These are phyloP conservation scores for Sporisorium scitamineum DNA, from an alignment of 1,284 basidiomycete species.

Conservation along the genomic window DNA sequence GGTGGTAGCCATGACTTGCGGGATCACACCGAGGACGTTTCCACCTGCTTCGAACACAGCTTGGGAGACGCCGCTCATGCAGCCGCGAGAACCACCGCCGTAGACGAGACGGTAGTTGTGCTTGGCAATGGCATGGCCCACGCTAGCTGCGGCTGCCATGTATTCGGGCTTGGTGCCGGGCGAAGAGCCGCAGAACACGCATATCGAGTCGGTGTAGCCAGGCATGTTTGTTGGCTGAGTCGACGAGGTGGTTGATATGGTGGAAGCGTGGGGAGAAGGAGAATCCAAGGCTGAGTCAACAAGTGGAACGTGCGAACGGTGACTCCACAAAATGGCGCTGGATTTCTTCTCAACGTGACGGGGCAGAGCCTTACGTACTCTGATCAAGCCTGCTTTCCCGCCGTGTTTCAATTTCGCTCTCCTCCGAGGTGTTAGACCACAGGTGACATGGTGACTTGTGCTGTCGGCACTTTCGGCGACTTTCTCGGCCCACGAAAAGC, in stretches of 20 bases:
- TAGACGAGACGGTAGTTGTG: conserved; percentile 81
- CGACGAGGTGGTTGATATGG: neutral
- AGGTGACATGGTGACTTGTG: neutral
- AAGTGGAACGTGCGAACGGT: conserved; percentile 2
- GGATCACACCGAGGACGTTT: conserved; percentile 83
- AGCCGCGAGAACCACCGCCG: conserved; percentile 83
- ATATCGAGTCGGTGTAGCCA: conserved; percentile 56
- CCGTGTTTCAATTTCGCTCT: neutral
- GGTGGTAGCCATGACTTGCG: conserved; percentile 76
- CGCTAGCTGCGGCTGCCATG: conserved; percentile 71
- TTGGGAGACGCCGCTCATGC: conserved; percentile 87
- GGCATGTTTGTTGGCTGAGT: conserved; percentile 15
- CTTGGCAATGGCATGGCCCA: conserved; percentile 80
- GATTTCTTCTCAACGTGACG: conserved; percentile 1
- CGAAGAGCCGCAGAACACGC: conserved; percentile 69
- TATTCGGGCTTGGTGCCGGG: conserved; percentile 61
- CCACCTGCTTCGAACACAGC: conserved; percentile 79
- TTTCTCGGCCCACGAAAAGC: neutral
- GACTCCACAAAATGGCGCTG: neutral
- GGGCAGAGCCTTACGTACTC: too few relatives aligned
- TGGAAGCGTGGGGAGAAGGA: neutral
- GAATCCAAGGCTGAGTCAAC: neutral
- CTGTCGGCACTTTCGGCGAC: conserved; percentile 33
- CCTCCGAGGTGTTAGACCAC: neutral
- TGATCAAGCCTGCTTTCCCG: neutral